Conservation (phyloP, 2,329 filamentous ascomycete species). For the Aspergillus cejpii region DNA sequence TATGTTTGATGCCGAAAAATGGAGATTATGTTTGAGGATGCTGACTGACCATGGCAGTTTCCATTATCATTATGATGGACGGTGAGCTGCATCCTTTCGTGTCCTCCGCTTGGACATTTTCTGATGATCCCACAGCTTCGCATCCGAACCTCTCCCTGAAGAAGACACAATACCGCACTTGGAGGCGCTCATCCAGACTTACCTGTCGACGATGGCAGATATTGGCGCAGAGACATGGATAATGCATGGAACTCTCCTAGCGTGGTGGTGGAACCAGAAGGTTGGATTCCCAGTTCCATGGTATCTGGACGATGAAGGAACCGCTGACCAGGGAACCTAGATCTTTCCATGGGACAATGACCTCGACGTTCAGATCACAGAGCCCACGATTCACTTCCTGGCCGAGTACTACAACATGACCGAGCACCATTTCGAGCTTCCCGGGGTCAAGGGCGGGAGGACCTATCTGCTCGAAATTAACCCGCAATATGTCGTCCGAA, state of each 20-base stretch:
- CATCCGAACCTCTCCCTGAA: conserved; percentile 40
- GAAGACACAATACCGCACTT: conserved; percentile 46
- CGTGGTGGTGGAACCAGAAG: conserved; percentile 58
- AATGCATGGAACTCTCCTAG: conserved; percentile 56
- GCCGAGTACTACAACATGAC: conserved; percentile 58
- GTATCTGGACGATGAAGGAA: background rate
- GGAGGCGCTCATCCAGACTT: conserved; percentile 49
- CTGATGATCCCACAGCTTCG: conserved; percentile 41
- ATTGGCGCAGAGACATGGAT: conserved; percentile 56
- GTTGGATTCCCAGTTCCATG: conserved; percentile 18
- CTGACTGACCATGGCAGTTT: conserved; percentile 33
- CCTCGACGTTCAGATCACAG: conserved; percentile 54
- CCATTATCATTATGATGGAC: conserved; percentile 52
- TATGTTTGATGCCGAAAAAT: conserved; percentile 21
- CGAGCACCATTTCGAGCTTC: conserved; percentile 45
- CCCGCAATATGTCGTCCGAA: conserved; percentile 46
- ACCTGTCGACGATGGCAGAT: conserved; percentile 51
- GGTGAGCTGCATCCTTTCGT: conserved; percentile 18
- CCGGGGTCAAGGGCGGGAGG: conserved; percentile 29
- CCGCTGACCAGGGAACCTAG: conserved; percentile 18
- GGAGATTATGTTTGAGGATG: background rate
- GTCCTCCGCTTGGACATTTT: background rate
- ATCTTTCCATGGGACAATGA: conserved; percentile 59
- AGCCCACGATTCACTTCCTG: conserved; percentile 50
- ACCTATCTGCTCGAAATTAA: conserved; percentile 56